phyloP scores from a whole-genome alignment of 306 rosid genomes.

The Adenanthera pavonina region DNA sequence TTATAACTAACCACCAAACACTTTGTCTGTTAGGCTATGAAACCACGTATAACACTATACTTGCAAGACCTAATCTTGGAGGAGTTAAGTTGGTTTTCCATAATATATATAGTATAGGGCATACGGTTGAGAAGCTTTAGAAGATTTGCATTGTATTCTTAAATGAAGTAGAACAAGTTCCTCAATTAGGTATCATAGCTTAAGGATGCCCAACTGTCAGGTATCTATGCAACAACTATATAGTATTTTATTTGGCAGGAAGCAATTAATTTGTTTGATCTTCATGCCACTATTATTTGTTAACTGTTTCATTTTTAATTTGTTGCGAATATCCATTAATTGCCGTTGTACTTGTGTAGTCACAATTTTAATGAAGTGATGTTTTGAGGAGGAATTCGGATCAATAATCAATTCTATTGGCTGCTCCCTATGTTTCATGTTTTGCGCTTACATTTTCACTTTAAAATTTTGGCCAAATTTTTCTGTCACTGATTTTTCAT shows the following conservation, averaged over 20 bases:
- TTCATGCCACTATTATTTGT: constrained; percentile 19
- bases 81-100: no score
- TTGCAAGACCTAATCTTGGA: no score
- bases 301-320: not conserved
- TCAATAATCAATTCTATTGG: not conserved
- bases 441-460: not conserved
- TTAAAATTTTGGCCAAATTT: not conserved
- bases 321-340: not conserved
- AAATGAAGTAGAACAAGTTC: no score
- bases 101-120: no score
- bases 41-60: not conserved
- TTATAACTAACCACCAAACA: not conserved
- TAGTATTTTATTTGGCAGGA: not conserved
- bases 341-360: not conserved
- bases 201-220: not conserved
- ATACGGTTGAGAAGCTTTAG: no score
- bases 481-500: constrained; percentile 17
- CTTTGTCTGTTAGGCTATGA: not conserved
- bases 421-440: constrained; percentile 6
- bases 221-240: not conserved
- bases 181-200: no score
- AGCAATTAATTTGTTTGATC: not conserved
- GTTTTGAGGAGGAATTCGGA: constrained; percentile 1
- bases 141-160: no score
- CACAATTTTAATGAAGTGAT: not conserved